A percentile compares a stretch with the other conserved stretches of the same genome.
These are phyloP conservation scores for Chlamydomonas eustigma DNA, from an alignment of 139 green algal genomes.

Conservation along the genomic window DNA sequence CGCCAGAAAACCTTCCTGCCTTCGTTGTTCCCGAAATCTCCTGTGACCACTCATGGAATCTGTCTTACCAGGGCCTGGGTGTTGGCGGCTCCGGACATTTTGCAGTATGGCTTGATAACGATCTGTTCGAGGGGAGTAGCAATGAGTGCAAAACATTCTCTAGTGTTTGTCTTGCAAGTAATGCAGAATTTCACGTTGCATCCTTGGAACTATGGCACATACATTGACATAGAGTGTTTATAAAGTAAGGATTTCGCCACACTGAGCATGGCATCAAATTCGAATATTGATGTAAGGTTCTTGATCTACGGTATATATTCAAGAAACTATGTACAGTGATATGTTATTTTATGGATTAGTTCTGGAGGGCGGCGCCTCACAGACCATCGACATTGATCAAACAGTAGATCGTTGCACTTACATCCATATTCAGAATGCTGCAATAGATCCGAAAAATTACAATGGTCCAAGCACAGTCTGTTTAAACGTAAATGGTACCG, in stretches of 20 bases:
- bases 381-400: neutral
- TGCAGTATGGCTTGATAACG: slow-evolving; percentile 70
- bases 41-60: no score
- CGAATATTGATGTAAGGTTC: neutral
- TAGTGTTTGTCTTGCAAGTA: slow-evolving; percentile 49
- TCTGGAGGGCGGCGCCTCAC: neutral
- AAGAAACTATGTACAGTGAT: no score
- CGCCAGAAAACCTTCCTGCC: no score
- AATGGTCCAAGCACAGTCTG: neutral
- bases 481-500: neutral
- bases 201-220: slow-evolving; percentile 67
- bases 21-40: no score
- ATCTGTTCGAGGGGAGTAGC: slow-evolving; percentile 63
- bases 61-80: slow-evolving; percentile 27
- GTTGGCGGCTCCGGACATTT: slow-evolving; percentile 55
- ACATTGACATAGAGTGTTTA: neutral
- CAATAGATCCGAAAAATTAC: neutral
- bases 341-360: neutral
- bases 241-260: neutral
- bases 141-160: slow-evolving; percentile 66
- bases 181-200: slow-evolving; percentile 58
- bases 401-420: neutral
- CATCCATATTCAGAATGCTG: neutral
- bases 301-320: no score
- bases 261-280: neutral